Evolutionary conservation across 768 basidiomycete genomes (phyloP).

Genomic region (Macrolepiota fuliginosa): DNA sequence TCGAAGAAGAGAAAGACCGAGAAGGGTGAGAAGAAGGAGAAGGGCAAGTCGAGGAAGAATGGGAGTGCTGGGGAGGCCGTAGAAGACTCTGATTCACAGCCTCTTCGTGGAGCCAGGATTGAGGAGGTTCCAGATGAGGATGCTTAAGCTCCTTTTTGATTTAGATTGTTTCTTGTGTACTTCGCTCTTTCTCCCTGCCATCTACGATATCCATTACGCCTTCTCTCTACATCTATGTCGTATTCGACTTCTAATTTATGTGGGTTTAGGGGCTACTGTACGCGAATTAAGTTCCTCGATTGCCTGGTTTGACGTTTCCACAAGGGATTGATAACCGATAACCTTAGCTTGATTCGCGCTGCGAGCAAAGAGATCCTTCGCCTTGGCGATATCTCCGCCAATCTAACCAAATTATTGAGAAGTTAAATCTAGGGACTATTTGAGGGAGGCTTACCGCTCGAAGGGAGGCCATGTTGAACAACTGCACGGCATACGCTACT

Average conservation of each 20-base stretch:
- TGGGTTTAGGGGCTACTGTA: slow-evolving; percentile 7
- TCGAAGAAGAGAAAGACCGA: slow-evolving; percentile 60
- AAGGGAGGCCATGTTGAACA: slow-evolving; percentile 62
- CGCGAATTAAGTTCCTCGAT: slow-evolving; percentile 13
- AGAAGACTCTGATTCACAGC: slow-evolving; percentile 40
- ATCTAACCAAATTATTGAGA: slow-evolving; percentile 27
- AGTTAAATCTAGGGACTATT: neutral
- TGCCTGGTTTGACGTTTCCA: slow-evolving; percentile 9
- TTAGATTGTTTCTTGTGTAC: neutral
- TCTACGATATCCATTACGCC: slow-evolving; percentile 7
- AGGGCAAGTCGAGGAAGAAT: slow-evolving; percentile 39
- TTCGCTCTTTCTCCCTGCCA: slow-evolving; percentile 13
- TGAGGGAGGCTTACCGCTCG: slow-evolving; percentile 38
- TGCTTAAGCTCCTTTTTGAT: slow-evolving; percentile 15
- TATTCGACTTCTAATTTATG: slow-evolving; percentile 8
- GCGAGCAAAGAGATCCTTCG: slow-evolving; percentile 24
- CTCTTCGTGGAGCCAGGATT: slow-evolving; percentile 40
- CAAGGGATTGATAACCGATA: slow-evolving; percentile 29
- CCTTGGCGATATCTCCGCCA: slow-evolving; percentile 33
- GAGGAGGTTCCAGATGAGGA: slow-evolving; percentile 49
- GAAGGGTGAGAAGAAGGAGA: slow-evolving; percentile 52
- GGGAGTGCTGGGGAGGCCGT: slow-evolving; percentile 44
- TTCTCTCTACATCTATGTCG: slow-evolving; percentile 8
- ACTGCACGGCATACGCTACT: slow-evolving; percentile 49
- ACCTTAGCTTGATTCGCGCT: slow-evolving; percentile 33